Conservation (phyloP, 441 rosid species). For the Syzygium malaccense region DNA sequence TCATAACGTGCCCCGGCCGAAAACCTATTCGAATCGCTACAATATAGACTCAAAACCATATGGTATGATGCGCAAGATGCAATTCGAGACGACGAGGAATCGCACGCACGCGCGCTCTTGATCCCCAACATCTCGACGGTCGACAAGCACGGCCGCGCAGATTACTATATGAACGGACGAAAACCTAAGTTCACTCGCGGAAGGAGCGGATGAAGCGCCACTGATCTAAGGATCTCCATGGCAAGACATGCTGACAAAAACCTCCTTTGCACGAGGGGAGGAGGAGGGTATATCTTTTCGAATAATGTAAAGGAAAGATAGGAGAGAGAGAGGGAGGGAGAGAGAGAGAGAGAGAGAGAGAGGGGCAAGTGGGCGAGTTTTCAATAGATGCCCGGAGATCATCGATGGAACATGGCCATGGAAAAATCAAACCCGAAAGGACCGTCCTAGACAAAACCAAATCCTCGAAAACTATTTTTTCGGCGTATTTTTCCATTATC, state of each 20-base stretch:
- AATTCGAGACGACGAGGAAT: background rate
- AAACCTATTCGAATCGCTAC: background rate
- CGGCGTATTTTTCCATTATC: background rate
- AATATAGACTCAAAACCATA: background rate
- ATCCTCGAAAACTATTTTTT: background rate
- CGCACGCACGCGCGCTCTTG: background rate
- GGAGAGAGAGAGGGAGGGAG: too few relatives aligned
- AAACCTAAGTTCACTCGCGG: background rate
- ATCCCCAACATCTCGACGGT: background rate
- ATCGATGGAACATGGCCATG: background rate
- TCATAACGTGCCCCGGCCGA: background rate
- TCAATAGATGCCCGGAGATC: background rate
- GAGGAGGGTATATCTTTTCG: background rate
- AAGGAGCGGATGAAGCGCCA: background rate
- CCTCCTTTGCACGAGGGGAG: background rate
- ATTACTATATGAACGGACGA: background rate
- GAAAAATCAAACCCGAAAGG: background rate
- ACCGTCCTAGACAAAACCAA: background rate
- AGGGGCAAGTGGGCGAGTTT: background rate
- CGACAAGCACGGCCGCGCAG: background rate
- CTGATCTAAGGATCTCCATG: background rate
- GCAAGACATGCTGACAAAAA: background rate
- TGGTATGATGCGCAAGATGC: background rate
- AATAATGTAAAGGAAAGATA: background rate
- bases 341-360: background rate